phyloP scores from a whole-genome alignment of 306 rosid species.

The Vigna unguiculata region DNA sequence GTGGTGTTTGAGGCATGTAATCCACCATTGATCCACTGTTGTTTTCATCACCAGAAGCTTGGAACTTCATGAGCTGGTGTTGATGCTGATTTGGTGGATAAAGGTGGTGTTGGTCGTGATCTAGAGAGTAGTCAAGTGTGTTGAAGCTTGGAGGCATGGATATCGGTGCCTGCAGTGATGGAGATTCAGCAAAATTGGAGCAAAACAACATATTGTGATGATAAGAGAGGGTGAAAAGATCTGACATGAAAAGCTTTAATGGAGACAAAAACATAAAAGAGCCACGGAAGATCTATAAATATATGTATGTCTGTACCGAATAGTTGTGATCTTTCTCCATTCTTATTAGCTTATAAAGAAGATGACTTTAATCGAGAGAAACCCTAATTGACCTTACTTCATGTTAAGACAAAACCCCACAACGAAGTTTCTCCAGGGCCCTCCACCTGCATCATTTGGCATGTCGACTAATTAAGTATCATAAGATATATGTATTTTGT shows the following conservation, averaged over 20 bases:
- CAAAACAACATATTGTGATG: constrained; percentile 54
- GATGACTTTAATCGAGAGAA: constrained; percentile 50
- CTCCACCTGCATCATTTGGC: constrained; percentile 48
- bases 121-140: constrained; percentile 57
- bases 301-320: constrained; percentile 58
- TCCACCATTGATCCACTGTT: constrained; percentile 43
- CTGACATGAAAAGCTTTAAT: constrained; percentile 41
- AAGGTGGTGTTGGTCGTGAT: constrained; percentile 37
- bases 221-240: constrained; percentile 44
- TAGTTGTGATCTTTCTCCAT: constrained; percentile 81
- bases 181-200: constrained; percentile 40
- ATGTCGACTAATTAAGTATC: neutral
- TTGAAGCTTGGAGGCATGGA: constrained; percentile 58
- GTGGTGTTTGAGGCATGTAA: constrained; percentile 60
- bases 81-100: constrained; percentile 49
- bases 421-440: constrained; percentile 46
- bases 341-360: constrained; percentile 44
- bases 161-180: constrained; percentile 53
- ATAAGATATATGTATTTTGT: neutral
- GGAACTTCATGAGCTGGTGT: constrained; percentile 59
- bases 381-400: constrained; percentile 45
- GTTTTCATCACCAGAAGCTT: constrained; percentile 53
- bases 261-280: neutral
- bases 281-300: neutral
- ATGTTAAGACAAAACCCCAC: constrained; percentile 52